These are phyloP conservation scores for Talaromyces sp. DNA, from an alignment of 2,329 filamentous ascomycete species.

Conservation along the genomic window DNA sequence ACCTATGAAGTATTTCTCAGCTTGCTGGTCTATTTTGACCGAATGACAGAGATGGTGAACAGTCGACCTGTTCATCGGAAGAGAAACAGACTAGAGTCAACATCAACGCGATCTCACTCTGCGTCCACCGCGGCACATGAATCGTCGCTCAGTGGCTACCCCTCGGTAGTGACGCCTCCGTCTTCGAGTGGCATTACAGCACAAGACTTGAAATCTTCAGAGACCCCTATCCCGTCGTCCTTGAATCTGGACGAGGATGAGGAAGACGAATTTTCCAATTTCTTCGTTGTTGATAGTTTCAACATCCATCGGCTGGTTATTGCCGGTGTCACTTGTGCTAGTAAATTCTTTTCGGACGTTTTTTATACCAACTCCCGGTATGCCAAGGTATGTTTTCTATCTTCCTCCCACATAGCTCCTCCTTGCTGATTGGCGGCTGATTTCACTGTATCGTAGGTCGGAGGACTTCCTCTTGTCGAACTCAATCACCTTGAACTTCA, in stretches of 20 bases:
- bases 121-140: slow-evolving; percentile 19
- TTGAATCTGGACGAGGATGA: slow-evolving; percentile 41
- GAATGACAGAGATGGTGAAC: slow-evolving; percentile 97
- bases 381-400: slow-evolving; percentile 70
- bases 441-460: slow-evolving; percentile 61
- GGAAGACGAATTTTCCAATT: slow-evolving; percentile 60
- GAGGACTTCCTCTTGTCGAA: slow-evolving; percentile 84
- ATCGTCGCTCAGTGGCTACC: slow-evolving; percentile 22
- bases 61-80: slow-evolving; percentile 61
- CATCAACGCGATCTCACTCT: slow-evolving; percentile 17
- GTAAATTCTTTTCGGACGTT: slow-evolving; percentile 98
- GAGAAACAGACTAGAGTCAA: slow-evolving; percentile 44
- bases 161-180: slow-evolving; percentile 37
- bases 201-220: slow-evolving; percentile 33
- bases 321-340: slow-evolving; percentile 93
- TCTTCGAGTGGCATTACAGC: slow-evolving; percentile 33
- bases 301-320: slow-evolving; percentile 98
- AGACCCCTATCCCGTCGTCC: slow-evolving; percentile 33
- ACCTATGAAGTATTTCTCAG: slow-evolving; percentile 98
- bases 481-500: slow-evolving; percentile 95
- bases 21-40: slow-evolving; percentile 93
- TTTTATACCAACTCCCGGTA: slow-evolving; percentile 99
- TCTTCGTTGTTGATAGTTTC: slow-evolving; percentile 97
- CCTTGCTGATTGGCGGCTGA: background rate
- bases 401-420: slow-evolving; percentile 5